Evolutionary conservation across 1,284 basidiomycete species (phyloP).

Genomic region (Thelephora terrestris): DNA sequence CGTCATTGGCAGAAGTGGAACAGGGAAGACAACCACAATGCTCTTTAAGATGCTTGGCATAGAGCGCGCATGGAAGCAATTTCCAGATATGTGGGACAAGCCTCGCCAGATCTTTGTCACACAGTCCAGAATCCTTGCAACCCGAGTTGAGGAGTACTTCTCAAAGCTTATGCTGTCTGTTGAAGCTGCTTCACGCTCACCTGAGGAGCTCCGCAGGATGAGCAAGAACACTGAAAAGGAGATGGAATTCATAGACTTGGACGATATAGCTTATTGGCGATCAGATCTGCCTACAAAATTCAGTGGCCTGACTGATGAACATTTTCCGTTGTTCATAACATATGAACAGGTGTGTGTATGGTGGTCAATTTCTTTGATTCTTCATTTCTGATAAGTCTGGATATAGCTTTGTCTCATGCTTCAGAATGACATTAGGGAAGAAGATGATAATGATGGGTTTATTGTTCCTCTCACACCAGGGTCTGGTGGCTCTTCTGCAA

Average conservation of each 20-base stretch:
- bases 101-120: constrained; percentile 61
- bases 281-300: constrained; percentile 38
- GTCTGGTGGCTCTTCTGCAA: background rate
- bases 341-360: constrained; percentile 36
- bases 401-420: constrained; percentile 15
- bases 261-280: constrained; percentile 25
- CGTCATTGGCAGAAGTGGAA: constrained; percentile 60
- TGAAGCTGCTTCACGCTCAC: background rate
- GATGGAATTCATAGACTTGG: background rate
- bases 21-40: constrained; percentile 64
- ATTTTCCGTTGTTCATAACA: constrained; percentile 59
- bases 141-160: constrained; percentile 50
- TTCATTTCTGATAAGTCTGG: too few species aligned
- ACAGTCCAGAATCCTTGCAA: constrained; percentile 45
- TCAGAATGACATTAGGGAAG: constrained; percentile 11
- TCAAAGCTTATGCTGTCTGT: constrained; percentile 34
- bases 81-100: constrained; percentile 21
- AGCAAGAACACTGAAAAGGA: background rate
- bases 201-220: background rate
- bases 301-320: constrained; percentile 39
- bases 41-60: constrained; percentile 54
- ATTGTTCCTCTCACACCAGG: too few species aligned
- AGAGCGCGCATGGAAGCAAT: constrained; percentile 33
- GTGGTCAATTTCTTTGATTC: too few species aligned
- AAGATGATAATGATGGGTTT: background rate